phyloP scores from a whole-genome alignment of 148 eudicot genomes.

The Chenopodium suecicum region DNA sequence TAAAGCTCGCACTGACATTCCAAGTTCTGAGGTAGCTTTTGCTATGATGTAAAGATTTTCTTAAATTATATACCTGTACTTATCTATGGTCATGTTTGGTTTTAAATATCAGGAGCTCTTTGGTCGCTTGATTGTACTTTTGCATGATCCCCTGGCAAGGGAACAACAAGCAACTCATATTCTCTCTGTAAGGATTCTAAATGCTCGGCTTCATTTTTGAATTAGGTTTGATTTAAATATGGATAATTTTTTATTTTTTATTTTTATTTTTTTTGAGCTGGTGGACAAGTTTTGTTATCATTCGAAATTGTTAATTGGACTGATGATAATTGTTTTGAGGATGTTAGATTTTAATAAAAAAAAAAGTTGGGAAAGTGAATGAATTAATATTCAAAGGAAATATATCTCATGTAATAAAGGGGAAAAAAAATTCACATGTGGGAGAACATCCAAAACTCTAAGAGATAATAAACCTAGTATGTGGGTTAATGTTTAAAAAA shows the following conservation, averaged over 20 bases:
- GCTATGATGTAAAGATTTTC: not conserved
- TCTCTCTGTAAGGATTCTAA: conserved; percentile 54
- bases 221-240: not conserved
- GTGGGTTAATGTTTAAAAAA: no score
- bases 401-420: not conserved
- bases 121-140: conserved; percentile 87
- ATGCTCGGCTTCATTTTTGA: conserved; percentile 4
- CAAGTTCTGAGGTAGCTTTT: conserved; percentile 69
- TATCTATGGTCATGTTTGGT: not conserved
- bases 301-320: not conserved
- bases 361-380: not conserved
- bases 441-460: no score
- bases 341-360: not conserved
- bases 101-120: conserved; percentile 66
- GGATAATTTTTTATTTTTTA: not conserved
- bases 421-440: not conserved
- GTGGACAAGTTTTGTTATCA: not conserved
- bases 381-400: not conserved
- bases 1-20: conserved; percentile 82
- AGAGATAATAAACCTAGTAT: no score
- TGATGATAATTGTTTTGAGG: not conserved
- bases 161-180: conserved; percentile 87
- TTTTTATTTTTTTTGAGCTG: not conserved
- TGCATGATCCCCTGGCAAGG: conserved; percentile 93
- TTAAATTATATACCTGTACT: not conserved